phyloP scores from a whole-genome alignment of 2,329 filamentous ascomycete genomes.

The Fusarium robinianum region DNA sequence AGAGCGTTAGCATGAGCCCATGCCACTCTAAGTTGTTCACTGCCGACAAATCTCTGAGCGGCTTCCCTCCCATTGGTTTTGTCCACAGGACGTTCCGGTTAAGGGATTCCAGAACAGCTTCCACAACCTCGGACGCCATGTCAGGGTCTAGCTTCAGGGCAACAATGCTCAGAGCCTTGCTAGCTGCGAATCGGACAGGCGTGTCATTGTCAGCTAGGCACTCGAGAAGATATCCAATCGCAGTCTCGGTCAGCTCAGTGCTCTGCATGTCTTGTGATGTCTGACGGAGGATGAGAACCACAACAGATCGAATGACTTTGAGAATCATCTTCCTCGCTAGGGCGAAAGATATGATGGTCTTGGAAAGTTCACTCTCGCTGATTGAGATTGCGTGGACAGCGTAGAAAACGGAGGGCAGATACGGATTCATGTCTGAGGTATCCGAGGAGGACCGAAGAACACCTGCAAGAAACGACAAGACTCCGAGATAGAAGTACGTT shows the following conservation, averaged over 20 bases:
- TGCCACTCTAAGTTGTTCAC: slow-evolving; percentile 90
- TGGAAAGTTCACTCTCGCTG: slow-evolving; percentile 52
- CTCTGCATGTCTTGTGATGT: slow-evolving; percentile 47
- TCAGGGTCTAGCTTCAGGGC: slow-evolving; percentile 77
- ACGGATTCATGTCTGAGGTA: slow-evolving; percentile 72
- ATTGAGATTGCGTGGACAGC: slow-evolving; percentile 64
- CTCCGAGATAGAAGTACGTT: slow-evolving; percentile 77
- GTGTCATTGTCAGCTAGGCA: slow-evolving; percentile 85
- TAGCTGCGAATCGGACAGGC: slow-evolving; percentile 85
- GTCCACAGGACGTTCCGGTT: slow-evolving; percentile 61
- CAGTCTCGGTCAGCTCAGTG: slow-evolving; percentile 71
- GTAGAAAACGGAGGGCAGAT: slow-evolving; percentile 68
- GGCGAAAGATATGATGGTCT: slow-evolving; percentile 69
- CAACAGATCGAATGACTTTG: slow-evolving; percentile 80
- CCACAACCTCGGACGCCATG: slow-evolving; percentile 85
- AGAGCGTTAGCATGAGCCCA: slow-evolving; percentile 83
- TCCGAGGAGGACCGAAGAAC: slow-evolving; percentile 71
- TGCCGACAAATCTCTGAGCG: slow-evolving; percentile 66
- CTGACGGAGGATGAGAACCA: slow-evolving; percentile 66
- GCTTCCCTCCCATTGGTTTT: slow-evolving; percentile 45
- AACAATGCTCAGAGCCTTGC: slow-evolving; percentile 88
- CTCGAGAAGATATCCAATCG: slow-evolving; percentile 81
- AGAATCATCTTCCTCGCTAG: slow-evolving; percentile 80
- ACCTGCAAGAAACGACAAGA: slow-evolving; percentile 78
- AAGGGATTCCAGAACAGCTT: slow-evolving; percentile 77